Conservation (phyloP, 805 yeast genomes). For the Blastobotrys robertii region DNA sequence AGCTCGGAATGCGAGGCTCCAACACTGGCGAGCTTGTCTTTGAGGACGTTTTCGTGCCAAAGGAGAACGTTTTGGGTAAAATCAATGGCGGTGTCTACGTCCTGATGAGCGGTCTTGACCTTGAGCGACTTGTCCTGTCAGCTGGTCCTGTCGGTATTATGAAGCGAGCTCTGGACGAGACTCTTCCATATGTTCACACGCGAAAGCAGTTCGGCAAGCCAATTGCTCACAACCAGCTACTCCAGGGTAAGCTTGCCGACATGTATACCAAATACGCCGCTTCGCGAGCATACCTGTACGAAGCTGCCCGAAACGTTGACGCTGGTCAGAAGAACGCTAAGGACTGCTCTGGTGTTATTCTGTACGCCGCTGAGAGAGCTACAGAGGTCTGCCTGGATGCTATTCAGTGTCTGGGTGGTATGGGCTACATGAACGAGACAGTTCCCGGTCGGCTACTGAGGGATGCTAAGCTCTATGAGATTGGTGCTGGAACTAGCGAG, state of each 20-base stretch:
- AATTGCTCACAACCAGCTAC: slow-evolving; percentile 24
- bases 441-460: slow-evolving; percentile 25
- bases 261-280: slow-evolving; percentile 27
- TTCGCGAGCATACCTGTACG: slow-evolving; percentile 23
- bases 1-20: slow-evolving; percentile 28
- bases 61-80: slow-evolving; percentile 24
- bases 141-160: slow-evolving; percentile 26
- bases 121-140: slow-evolving; percentile 24
- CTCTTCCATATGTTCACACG: slow-evolving; percentile 25
- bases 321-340: slow-evolving; percentile 21
- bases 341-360: slow-evolving; percentile 27
- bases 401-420: slow-evolving; percentile 26
- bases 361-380: slow-evolving; percentile 27
- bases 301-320: slow-evolving; percentile 21
- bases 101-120: slow-evolving; percentile 25
- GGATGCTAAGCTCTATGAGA: slow-evolving; percentile 27
- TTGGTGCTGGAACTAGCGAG: slow-evolving; percentile 27
- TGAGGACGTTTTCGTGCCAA: slow-evolving; percentile 26
- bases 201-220: slow-evolving; percentile 26
- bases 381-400: slow-evolving; percentile 26
- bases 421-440: slow-evolving; percentile 27
- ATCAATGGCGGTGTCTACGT: slow-evolving; percentile 25
- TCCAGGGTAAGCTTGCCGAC: slow-evolving; percentile 27
- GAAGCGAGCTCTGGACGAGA: slow-evolving; percentile 25
- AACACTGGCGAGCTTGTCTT: slow-evolving; percentile 27